Evolutionary conservation across 495 filamentous ascomycete genomes (phyloP).

Genomic region (Talaromyces ruber): DNA sequence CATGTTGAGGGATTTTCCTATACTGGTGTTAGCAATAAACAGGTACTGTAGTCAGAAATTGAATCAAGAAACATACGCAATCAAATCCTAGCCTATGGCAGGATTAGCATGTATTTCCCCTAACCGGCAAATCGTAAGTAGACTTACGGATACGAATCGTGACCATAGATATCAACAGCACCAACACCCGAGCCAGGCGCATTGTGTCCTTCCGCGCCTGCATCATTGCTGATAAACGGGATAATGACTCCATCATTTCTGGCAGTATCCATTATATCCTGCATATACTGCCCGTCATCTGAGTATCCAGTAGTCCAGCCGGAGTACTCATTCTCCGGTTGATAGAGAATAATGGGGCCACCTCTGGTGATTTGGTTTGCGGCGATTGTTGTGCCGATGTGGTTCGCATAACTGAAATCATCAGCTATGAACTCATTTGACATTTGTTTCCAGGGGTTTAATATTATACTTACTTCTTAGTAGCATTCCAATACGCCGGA

Average conservation of each 20-base stretch:
- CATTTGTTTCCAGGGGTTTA: no score
- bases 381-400: slow-evolving; percentile 56
- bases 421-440: background rate
- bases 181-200: slow-evolving; percentile 56
- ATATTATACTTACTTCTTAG: slow-evolving; percentile 37
- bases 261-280: slow-evolving; percentile 59
- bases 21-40: slow-evolving; percentile 5
- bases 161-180: slow-evolving; percentile 69
- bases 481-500: slow-evolving; percentile 54
- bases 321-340: slow-evolving; percentile 75
- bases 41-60: background rate
- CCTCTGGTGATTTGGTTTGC: slow-evolving; percentile 71
- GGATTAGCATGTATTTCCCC: background rate
- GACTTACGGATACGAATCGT: slow-evolving; percentile 57
- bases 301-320: slow-evolving; percentile 26
- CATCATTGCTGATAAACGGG: slow-evolving; percentile 73
- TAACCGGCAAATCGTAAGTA: background rate
- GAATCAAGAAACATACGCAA: slow-evolving; percentile 25
- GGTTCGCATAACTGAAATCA: slow-evolving; percentile 28
- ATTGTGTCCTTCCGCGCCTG: slow-evolving; percentile 46
- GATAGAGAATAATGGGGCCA: slow-evolving; percentile 66
- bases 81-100: slow-evolving; percentile 45
- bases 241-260: slow-evolving; percentile 62
- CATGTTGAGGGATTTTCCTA: slow-evolving; percentile 39
- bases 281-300: slow-evolving; percentile 57